These are phyloP conservation scores for Neofusicoccum sp. DNA, from an alignment of 2,329 filamentous ascomycete species.

Conservation along the genomic window DNA sequence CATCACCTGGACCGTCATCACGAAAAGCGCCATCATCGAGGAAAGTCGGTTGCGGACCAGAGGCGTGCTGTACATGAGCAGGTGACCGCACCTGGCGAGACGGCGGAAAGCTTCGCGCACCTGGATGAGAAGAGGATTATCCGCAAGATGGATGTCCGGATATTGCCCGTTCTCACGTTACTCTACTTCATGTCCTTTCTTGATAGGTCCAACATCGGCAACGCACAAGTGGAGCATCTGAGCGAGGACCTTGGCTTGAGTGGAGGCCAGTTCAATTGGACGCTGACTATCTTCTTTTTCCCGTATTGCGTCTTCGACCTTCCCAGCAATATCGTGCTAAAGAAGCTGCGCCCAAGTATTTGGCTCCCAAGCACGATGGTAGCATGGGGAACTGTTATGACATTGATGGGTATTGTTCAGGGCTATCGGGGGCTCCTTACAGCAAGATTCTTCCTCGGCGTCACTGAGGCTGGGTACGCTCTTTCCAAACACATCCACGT, in stretches of 20 bases:
- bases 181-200: constrained; percentile 32
- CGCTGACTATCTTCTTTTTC: constrained; percentile 62
- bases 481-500: neutral
- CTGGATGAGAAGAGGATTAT: constrained; percentile 27
- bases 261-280: constrained; percentile 62
- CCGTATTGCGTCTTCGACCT: constrained; percentile 38
- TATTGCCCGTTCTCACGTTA: constrained; percentile 24
- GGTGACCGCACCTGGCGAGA: neutral
- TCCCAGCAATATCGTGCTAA: constrained; percentile 59
- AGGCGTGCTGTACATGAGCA: neutral
- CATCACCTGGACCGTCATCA: neutral
- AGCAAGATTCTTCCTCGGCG: constrained; percentile 41
- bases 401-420: constrained; percentile 46
- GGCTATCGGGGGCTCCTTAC: constrained; percentile 48
- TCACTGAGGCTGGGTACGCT: constrained; percentile 28
- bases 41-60: neutral
- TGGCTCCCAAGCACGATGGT: constrained; percentile 42
- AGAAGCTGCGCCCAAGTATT: constrained; percentile 50
- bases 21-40: neutral
- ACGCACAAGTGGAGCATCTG: constrained; percentile 41
- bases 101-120: constrained; percentile 22
- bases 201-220: constrained; percentile 34
- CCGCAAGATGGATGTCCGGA: constrained; percentile 23
- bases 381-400: constrained; percentile 43
- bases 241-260: constrained; percentile 24